These are phyloP conservation scores for Thymus mandschuricus DNA, from an alignment of 257 asterid species.

Conservation along the genomic window DNA sequence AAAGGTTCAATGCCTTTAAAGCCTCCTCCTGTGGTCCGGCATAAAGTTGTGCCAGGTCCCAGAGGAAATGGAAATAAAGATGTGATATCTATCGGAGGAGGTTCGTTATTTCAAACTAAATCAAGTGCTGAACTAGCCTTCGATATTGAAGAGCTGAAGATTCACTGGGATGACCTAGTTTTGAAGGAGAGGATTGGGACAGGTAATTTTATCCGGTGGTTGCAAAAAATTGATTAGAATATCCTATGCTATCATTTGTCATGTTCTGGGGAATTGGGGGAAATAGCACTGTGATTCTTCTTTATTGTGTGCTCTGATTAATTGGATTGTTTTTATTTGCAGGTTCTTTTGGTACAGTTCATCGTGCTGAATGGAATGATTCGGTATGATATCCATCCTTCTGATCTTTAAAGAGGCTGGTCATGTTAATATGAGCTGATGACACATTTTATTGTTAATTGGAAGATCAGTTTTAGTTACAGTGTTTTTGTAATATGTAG, in stretches of 20 bases:
- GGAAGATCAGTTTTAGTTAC: slow-evolving; percentile 14
- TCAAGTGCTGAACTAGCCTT: slow-evolving; percentile 50
- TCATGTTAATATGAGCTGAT: slow-evolving; percentile 23
- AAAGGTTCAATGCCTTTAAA: slow-evolving; percentile 40
- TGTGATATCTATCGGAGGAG: slow-evolving; percentile 46
- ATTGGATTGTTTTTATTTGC: slow-evolving; percentile 34
- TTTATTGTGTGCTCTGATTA: slow-evolving; percentile 30
- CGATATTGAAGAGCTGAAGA: slow-evolving; percentile 69
- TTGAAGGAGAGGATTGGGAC: slow-evolving; percentile 83
- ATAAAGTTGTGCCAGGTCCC: slow-evolving; percentile 46
- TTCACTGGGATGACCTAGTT: slow-evolving; percentile 82
- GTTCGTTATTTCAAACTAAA: slow-evolving; percentile 44
- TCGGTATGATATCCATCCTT: slow-evolving; percentile 59
- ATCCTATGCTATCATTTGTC: slow-evolving; percentile 8
- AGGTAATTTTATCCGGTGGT: slow-evolving; percentile 52
- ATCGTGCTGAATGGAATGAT: slow-evolving; percentile 94
- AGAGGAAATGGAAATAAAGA: slow-evolving; percentile 44
- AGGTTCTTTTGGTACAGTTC: slow-evolving; percentile 95
- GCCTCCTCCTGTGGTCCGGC: slow-evolving; percentile 49
- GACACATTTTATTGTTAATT: slow-evolving; percentile 13
- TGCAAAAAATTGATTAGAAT: slow-evolving; percentile 23
- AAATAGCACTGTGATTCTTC: slow-evolving; percentile 7
- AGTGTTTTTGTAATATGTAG: slow-evolving; percentile 25
- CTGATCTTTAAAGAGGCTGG: slow-evolving; percentile 18
- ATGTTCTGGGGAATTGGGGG: background rate